Evolutionary conservation across 2,329 filamentous ascomycete species (phyloP).

Genomic region (Monosporascus ibericus): DNA sequence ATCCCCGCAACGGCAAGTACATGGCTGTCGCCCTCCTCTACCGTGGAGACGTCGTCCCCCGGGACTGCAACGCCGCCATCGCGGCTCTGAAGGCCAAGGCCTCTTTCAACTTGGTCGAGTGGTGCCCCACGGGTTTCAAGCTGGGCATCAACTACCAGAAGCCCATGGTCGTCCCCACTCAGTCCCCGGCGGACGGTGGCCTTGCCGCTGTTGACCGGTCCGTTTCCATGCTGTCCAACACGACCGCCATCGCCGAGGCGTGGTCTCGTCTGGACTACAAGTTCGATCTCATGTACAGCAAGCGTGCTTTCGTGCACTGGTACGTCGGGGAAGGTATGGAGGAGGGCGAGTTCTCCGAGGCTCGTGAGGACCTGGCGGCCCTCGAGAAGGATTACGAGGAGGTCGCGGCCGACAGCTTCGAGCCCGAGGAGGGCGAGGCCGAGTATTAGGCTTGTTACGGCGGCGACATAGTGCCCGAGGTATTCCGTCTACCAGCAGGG

Average conservation of each 20-base stretch:
- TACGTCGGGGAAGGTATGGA: conserved; percentile 89
- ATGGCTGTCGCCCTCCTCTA: conserved; percentile 69
- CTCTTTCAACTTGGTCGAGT: conserved; percentile 69
- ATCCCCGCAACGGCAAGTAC: conserved; percentile 69
- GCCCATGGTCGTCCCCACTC: conserved; percentile 51
- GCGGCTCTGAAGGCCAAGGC: conserved; percentile 63
- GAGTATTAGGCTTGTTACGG: conserved; percentile 65
- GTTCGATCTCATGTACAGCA: conserved; percentile 74
- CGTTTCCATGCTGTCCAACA: conserved; percentile 70
- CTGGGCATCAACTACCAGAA: conserved; percentile 71
- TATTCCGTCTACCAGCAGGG: not conserved
- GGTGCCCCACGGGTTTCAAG: conserved; percentile 73
- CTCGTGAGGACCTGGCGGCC: conserved; percentile 77
- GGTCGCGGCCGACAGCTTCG: conserved; percentile 67
- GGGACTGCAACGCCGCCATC: conserved; percentile 62
- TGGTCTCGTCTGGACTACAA: conserved; percentile 69
- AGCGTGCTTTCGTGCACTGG: conserved; percentile 72
- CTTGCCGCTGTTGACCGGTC: conserved; percentile 57
- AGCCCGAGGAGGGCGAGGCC: conserved; percentile 56
- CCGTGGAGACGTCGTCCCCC: conserved; percentile 65
- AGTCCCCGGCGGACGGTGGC: conserved; percentile 47
- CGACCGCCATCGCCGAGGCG: conserved; percentile 66
- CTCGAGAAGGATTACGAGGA: conserved; percentile 85
- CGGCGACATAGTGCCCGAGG: conserved; percentile 21
- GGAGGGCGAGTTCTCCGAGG: conserved; percentile 84